Evolutionary conservation across 2,329 filamentous ascomycete species (phyloP).

Genomic region (Harringtonia lauricola): DNA sequence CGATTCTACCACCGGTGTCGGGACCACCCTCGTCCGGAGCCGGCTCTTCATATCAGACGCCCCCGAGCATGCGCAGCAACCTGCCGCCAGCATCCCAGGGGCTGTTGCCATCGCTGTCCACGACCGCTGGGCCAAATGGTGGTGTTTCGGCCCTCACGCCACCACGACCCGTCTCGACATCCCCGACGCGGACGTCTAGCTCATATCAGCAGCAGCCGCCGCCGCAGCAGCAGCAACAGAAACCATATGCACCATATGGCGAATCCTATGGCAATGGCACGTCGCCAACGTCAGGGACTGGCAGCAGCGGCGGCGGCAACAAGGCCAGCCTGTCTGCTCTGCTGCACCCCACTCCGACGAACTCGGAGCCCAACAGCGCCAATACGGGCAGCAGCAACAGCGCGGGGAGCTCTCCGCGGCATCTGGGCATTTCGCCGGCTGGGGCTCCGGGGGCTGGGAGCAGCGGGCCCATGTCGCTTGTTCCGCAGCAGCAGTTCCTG

Average conservation of each 20-base stretch:
- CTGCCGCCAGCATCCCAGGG: conserved; percentile 8
- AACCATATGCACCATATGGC: conserved; percentile 31
- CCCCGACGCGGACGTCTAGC: conserved; percentile 3
- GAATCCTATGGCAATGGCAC: conserved; percentile 15
- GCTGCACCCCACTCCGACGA: conserved; percentile 38
- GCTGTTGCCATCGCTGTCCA: conserved; percentile 2
- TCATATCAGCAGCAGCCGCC: conserved; percentile 24
- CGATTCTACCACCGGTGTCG: conserved; percentile 8
- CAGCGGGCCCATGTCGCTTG: not conserved
- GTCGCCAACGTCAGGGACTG: not conserved
- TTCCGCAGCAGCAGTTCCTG: conserved; percentile 10
- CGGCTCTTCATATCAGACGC: conserved; percentile 3
- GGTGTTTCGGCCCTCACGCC: conserved; percentile 4
- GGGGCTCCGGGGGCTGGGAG: not conserved
- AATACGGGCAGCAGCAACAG: conserved; percentile 26
- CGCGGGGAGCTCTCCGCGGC: conserved; percentile 37
- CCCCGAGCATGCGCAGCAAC: conserved; percentile 5
- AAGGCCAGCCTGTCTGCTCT: conserved; percentile 35
- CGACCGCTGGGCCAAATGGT: not conserved
- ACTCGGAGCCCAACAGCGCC: conserved; percentile 28
- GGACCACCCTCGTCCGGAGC: not conserved
- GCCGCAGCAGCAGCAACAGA: conserved; percentile 29
- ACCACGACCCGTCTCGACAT: conserved; percentile 1
- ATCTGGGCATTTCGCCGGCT: conserved; percentile 11
- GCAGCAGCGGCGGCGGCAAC: conserved; percentile 15